Evolutionary conservation across 108 stramenopile genomes (phyloP), one percentile per base, ranked within the genome.

Genomic region (Cyclotella kingstonii): DNA sequence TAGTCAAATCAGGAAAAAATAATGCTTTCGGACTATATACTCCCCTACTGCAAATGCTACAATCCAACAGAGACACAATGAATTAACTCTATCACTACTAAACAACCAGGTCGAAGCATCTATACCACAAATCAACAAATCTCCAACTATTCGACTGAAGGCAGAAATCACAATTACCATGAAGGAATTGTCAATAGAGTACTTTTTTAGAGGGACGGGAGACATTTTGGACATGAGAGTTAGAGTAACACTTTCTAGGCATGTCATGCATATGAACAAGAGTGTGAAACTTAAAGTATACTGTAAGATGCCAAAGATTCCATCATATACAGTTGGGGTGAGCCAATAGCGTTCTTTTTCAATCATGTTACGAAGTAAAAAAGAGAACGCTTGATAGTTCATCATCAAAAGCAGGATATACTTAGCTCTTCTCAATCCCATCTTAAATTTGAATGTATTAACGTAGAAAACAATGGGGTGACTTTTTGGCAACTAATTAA

Each of bases 1-100:
- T 17, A 55, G 38, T 65, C 49, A 76, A 23, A 70, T 64, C 46
- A 76, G 57, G 75, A 76, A 76, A 39, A 76, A 76, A 54, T 57
- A 76, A 47, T 76, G 75, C 46, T 65, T 70, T 59, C 41, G 63
- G 47, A 76, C 55, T 3, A 76, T 33, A 28, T 65, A 76, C 14
- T 36, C 39, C 7, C 68, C 68, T 33, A 43, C 75, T 27, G 38
- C 23, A 28, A 64, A 64, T 10, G 27, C 54, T 12, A 70, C n/a
- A 8, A 76, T 38, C 23, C 70, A 9, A 15, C 52, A 38, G 11
- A 70, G 56, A 17, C 41, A 51, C 14, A 76, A 18, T 10, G 68
- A 55, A 30, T 76, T 76, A 54, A 76, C 30, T 44, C 70, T 55
- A 35, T 65, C 63, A 28, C 38, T 40, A 38, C 44, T 52, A 30